Evolutionary conservation across 768 basidiomycete species (phyloP).

Genomic region (Mycena latifolia): DNA sequence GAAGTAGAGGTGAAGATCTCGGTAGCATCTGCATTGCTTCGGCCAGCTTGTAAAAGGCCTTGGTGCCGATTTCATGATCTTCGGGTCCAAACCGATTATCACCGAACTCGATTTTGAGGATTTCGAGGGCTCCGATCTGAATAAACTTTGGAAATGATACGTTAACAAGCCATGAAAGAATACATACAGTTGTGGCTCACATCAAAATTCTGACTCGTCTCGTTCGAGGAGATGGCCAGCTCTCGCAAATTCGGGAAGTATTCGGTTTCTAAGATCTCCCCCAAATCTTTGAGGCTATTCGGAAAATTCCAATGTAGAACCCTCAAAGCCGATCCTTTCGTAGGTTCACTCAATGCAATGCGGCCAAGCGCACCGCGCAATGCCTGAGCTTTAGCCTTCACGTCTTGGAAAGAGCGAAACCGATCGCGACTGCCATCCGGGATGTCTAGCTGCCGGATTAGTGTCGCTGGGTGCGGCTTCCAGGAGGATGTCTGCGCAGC

Average conservation of each 20-base stretch:
- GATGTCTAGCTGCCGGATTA: neutral
- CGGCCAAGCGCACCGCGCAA: neutral
- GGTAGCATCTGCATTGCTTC: constrained; percentile 20
- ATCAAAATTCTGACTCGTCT: constrained; percentile 5
- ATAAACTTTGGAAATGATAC: constrained; percentile 19
- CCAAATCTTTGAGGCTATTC: constrained; percentile 13
- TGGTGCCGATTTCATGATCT: neutral
- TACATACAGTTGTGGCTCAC: too few relatives aligned
- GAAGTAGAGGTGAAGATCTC: constrained; percentile 9
- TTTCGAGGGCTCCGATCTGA: constrained; percentile 10
- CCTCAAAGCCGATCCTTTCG: constrained; percentile 3
- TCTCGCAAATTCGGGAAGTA: constrained; percentile 18
- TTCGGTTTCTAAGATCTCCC: neutral
- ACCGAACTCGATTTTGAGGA: neutral
- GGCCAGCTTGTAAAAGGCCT: constrained; percentile 5
- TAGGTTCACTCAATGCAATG: neutral
- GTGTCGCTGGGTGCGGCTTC: neutral
- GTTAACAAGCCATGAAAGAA: too few relatives aligned
- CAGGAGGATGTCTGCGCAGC: neutral
- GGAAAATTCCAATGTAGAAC: constrained; percentile 13
- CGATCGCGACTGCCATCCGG: too few relatives aligned
- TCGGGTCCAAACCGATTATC: too few relatives aligned
- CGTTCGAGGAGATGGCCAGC: neutral
- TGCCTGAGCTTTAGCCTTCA: too few relatives aligned
- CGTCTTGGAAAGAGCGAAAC: too few relatives aligned